phyloP scores from a whole-genome alignment of 768 basidiomycete species.

The Lactarius quietus region DNA sequence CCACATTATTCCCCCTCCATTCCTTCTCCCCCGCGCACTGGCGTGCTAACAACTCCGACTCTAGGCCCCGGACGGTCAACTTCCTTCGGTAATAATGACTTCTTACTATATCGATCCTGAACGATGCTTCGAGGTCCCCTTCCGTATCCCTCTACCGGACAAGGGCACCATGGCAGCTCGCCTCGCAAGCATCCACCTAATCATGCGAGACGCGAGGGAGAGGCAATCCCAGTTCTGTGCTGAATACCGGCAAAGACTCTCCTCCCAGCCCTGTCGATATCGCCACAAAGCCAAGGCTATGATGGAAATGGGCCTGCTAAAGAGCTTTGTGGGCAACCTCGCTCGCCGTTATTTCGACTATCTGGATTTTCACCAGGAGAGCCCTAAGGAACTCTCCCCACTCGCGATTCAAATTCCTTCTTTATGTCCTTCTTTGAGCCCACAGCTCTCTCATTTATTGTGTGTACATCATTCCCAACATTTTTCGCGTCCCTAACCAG shows the following conservation, averaged over 20 bases:
- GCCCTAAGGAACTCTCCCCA: slow-evolving; percentile 3
- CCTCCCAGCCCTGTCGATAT: slow-evolving; percentile 9
- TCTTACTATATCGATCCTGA: slow-evolving; percentile 20
- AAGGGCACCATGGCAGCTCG: slow-evolving; percentile 12
- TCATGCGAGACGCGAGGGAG: slow-evolving; percentile 16
- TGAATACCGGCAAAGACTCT: slow-evolving; percentile 8
- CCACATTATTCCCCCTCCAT: slow-evolving; percentile 10
- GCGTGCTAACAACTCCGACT: slow-evolving; percentile 22
- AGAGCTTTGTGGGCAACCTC: slow-evolving; percentile 13
- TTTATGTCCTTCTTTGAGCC: slow-evolving; percentile 13
- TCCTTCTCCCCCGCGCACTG: slow-evolving; percentile 11
- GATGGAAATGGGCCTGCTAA: slow-evolving; percentile 11
- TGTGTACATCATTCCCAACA: background rate
- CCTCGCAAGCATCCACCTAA: slow-evolving; percentile 16
- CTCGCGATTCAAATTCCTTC: slow-evolving; percentile 7
- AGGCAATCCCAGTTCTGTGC: slow-evolving; percentile 15
- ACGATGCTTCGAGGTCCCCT: slow-evolving; percentile 22
- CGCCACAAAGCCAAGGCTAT: slow-evolving; percentile 12
- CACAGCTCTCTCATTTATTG: slow-evolving; percentile 12
- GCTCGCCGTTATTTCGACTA: slow-evolving; percentile 13
- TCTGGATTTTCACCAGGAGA: slow-evolving; percentile 17
- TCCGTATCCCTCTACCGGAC: slow-evolving; percentile 14
- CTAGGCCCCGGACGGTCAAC: background rate
- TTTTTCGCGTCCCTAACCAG: background rate
- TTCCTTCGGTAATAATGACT: slow-evolving; percentile 9